Evolutionary conservation across 352 stramenopile species (phyloP), one percentile per base, ranked within the genome.

Genomic region (Phytophthora lateralis): DNA sequence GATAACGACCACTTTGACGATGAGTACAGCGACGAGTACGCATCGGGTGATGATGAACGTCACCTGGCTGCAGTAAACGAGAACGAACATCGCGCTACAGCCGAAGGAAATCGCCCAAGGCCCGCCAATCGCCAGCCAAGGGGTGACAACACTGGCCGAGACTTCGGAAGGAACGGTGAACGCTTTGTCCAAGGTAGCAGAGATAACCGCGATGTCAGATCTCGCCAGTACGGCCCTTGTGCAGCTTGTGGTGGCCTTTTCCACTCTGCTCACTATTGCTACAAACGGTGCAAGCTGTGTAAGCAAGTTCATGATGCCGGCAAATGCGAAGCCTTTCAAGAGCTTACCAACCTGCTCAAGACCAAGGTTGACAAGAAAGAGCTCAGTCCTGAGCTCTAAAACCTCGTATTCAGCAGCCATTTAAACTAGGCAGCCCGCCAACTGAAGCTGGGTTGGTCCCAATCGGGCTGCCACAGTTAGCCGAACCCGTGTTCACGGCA

Each of bases 391-490:
- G 30, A 35, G 30, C 30, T 35, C 30, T 8, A 35, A 14, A 35
- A 12, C 8, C 30, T 35, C 30, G 9, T 35, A 35, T 35, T 41
- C 34, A 14, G 34, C 34, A 18, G 3, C 17, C 27, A 45, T 39
- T 47, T 47, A 50, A 55, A 50, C 55, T 47, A 46, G 55, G 34
- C 38, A 30, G 24, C 44, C 47, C 38, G 14, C 35, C 45, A 47
- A 58, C 56, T 14, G 15, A 38, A 34, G 38, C 46, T 64, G 46
- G 27, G 56, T 57, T 57, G 42, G 58, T 50, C 4, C 30, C 7
- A n/a, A 48, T 30, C 17, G 54, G 44, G 34, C 32, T 55, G 20
- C 24, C 30, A 54, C 54, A 55, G 54, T 55, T 62, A 62, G 21
- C 24, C 4, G 52, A 52, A 12, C 30, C 39, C 12, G 26, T 29